Evolutionary conservation across 345 rosid genomes (phyloP).

Genomic region (Salix viminalis): DNA sequence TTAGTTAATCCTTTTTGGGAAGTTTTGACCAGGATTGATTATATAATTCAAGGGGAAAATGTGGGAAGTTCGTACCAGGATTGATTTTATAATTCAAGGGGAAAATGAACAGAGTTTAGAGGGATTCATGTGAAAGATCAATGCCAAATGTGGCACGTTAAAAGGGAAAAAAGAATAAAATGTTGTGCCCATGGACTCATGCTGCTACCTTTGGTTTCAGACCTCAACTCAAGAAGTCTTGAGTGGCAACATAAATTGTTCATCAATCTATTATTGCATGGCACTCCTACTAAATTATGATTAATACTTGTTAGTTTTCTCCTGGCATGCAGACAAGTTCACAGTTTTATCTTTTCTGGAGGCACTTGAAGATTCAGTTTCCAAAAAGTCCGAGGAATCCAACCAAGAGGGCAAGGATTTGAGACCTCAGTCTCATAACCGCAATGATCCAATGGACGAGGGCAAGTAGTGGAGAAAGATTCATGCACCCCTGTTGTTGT

Average conservation of each 20-base stretch:
- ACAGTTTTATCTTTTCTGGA: slow-evolving; percentile 86
- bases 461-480: slow-evolving; percentile 25
- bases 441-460: slow-evolving; percentile 57
- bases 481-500: background rate
- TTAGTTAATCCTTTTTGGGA: background rate
- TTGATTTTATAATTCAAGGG: background rate
- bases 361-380: slow-evolving; percentile 91
- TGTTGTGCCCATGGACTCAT: too few relatives aligned
- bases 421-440: slow-evolving; percentile 37
- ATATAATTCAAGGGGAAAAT: background rate
- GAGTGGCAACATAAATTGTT: too few relatives aligned
- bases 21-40: background rate
- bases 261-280: too few relatives aligned
- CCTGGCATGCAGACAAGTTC: slow-evolving; percentile 63
- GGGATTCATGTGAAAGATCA: background rate
- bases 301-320: background rate
- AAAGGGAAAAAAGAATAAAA: too few relatives aligned
- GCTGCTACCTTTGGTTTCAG: too few relatives aligned
- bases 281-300: background rate
- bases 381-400: slow-evolving; percentile 29
- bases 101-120: background rate
- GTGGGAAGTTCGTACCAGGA: background rate
- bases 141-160: too few relatives aligned
- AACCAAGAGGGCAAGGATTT: slow-evolving; percentile 39
- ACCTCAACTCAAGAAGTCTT: too few relatives aligned